phyloP scores from a whole-genome alignment of 1,139 yeast genomes.

The Blastobotrys malaysiensis region DNA sequence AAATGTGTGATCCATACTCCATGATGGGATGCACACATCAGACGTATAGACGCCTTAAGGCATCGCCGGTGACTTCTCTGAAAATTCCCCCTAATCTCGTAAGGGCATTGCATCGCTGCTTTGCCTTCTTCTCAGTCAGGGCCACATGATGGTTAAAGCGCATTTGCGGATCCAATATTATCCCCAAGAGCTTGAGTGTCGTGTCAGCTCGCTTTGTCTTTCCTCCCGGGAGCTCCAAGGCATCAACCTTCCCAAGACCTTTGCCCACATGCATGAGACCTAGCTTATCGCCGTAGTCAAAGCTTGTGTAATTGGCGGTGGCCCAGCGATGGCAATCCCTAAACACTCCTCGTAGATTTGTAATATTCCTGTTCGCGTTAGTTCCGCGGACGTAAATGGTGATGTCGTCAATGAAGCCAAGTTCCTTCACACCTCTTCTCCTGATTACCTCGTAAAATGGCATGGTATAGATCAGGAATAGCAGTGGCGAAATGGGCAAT shows the following conservation, averaged over 20 bases:
- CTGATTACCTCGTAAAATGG: conserved; percentile 12
- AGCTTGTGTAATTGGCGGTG: not conserved
- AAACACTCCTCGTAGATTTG: conserved; percentile 1
- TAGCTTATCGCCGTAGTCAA: conserved; percentile 11
- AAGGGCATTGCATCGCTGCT: too few species aligned
- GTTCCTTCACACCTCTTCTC: conserved; percentile 9
- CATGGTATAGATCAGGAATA: conserved; percentile 17
- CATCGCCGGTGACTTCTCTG: too few species aligned
- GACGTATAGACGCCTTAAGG: too few species aligned
- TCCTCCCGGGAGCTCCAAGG: not conserved
- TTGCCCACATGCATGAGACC: not conserved
- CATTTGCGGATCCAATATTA: not conserved
- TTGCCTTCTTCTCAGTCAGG: too few species aligned
- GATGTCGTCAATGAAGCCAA: conserved; percentile 18
- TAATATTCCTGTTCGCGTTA: not conserved
- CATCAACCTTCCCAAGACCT: not conserved
- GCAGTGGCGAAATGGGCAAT: conserved; percentile 19
- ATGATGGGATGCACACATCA: too few species aligned
- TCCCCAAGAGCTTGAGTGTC: not conserved
- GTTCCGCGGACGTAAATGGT: conserved; percentile 13
- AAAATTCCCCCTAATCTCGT: too few species aligned
- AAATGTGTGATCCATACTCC: too few species aligned
- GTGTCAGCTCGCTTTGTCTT: not conserved
- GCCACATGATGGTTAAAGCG: too few species aligned
- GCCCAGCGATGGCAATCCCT: conserved; percentile 10